Evolutionary conservation across 495 filamentous ascomycete genomes (phyloP).

Genomic region (Penicillium atrosanguineum): DNA sequence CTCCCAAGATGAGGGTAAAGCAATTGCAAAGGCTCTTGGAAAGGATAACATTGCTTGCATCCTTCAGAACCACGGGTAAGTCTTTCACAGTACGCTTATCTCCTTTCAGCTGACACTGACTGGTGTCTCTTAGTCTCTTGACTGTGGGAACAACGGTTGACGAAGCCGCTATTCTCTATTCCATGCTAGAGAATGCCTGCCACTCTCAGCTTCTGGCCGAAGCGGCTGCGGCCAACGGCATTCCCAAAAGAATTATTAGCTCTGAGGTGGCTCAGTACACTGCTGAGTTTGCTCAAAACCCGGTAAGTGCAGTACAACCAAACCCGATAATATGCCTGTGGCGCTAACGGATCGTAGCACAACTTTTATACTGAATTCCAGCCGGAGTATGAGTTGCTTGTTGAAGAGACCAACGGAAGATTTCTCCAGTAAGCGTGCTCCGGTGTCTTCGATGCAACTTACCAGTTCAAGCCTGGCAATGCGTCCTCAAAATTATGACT

Average conservation of each 20-base stretch:
- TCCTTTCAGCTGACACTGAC: slow-evolving; percentile 1
- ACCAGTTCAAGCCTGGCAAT: background rate
- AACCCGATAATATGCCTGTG: background rate
- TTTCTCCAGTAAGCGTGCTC: slow-evolving; percentile 28
- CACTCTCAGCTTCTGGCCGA: slow-evolving; percentile 66
- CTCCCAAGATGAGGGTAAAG: slow-evolving; percentile 57
- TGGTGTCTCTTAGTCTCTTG: slow-evolving; percentile 38
- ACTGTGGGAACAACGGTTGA: slow-evolving; percentile 64
- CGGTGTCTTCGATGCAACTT: background rate
- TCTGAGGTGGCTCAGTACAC: slow-evolving; percentile 39
- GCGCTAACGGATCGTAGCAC: slow-evolving; percentile 28
- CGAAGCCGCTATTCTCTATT: slow-evolving; percentile 66
- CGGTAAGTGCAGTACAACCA: slow-evolving; percentile 24
- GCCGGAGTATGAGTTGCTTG: slow-evolving; percentile 44
- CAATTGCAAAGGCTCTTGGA: slow-evolving; percentile 59
- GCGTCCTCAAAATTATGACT: background rate
- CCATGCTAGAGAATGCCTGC: slow-evolving; percentile 63
- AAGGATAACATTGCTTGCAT: slow-evolving; percentile 61
- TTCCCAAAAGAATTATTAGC: slow-evolving; percentile 53
- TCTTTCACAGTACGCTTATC: background rate
- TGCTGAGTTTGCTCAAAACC: slow-evolving; percentile 39
- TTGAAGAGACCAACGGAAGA: slow-evolving; percentile 43
- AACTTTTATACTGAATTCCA: slow-evolving; percentile 48
- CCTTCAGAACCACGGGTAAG: slow-evolving; percentile 64
- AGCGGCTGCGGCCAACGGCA: slow-evolving; percentile 56